A percentile compares a stretch with the other conserved stretches of the same genome.
phyloP scores from a whole-genome alignment of 2,329 filamentous ascomycete genomes.

The Zasmidium angulare region DNA sequence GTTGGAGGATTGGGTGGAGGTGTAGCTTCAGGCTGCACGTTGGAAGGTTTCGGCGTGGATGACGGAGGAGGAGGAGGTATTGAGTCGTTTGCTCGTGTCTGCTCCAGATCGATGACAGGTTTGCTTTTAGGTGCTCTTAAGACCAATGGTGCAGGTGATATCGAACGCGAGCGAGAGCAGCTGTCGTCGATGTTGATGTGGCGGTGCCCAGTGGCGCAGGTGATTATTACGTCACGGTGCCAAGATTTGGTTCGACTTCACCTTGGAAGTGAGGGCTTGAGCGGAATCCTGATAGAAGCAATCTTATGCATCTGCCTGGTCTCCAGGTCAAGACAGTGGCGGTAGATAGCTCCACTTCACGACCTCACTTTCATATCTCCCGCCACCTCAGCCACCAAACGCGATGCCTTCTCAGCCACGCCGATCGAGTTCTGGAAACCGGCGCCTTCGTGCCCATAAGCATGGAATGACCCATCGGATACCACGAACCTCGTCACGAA shows the following conservation, averaged over 20 bases:
- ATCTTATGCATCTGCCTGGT: no score
- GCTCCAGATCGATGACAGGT: neutral
- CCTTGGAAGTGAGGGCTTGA: no score
- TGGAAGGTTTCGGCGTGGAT: neutral
- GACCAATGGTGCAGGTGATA: neutral
- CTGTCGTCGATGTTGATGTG: no score
- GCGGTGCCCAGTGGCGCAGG: no score
- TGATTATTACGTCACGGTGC: no score
- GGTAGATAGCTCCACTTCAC: neutral
- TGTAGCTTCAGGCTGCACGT: neutral
- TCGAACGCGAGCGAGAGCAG: no score
- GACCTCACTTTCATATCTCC: neutral
- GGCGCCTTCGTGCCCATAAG: neutral
- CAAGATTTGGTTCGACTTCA: no score
- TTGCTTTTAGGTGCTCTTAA: neutral
- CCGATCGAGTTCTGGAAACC: neutral
- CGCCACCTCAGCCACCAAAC: neutral
- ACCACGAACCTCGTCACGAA: neutral
- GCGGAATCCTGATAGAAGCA: no score
- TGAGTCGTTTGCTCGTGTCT: neutral
- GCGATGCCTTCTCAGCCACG: neutral
- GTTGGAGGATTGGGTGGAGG: neutral
- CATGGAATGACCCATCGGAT: neutral
- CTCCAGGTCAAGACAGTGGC: no score
- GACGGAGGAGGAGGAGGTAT: neutral